A percentile compares a stretch with the other conserved stretches of the same genome.
phyloP scores from a whole-genome alignment of 805 yeast species.

The Metschnikowia sp. region DNA sequence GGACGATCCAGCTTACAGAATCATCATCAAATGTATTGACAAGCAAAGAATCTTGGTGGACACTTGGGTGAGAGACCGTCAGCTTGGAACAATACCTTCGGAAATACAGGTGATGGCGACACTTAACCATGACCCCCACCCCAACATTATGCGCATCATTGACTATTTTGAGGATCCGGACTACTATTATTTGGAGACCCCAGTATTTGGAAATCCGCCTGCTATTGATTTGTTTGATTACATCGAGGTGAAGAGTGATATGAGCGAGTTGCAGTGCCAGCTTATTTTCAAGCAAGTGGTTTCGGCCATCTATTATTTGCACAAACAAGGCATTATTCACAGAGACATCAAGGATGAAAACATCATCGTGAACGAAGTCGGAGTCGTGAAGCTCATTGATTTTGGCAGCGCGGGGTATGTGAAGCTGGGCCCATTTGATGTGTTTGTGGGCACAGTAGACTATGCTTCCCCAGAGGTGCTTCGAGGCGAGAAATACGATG shows the following conservation, averaged over 20 bases:
- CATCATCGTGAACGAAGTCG: slow-evolving; percentile 79
- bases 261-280: slow-evolving; percentile 77
- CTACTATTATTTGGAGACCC: slow-evolving; percentile 87
- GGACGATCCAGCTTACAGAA: slow-evolving; percentile 57
- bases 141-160: slow-evolving; percentile 76
- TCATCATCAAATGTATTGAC: slow-evolving; percentile 84
- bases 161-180: slow-evolving; percentile 92
- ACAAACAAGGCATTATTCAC: slow-evolving; percentile 83
- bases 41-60: slow-evolving; percentile 93
- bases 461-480: slow-evolving; percentile 97
- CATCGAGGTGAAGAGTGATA: slow-evolving; percentile 78
- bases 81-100: slow-evolving; percentile 90
- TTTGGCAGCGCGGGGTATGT: slow-evolving; percentile 94
- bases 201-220: slow-evolving; percentile 84
- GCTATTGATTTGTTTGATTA: slow-evolving; percentile 91
- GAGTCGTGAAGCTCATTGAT: slow-evolving; percentile 81
- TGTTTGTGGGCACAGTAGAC: slow-evolving; percentile 95
- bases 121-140: slow-evolving; percentile 75
- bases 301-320: slow-evolving; percentile 77
- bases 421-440: slow-evolving; percentile 91
- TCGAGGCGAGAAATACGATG: slow-evolving; percentile 83
- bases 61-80: slow-evolving; percentile 94
- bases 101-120: slow-evolving; percentile 91
- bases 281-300: slow-evolving; percentile 76
- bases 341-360: slow-evolving; percentile 96